Base-by-base conservation (phyloP, 345 rosid species). In the Camelina sativa region DNA sequence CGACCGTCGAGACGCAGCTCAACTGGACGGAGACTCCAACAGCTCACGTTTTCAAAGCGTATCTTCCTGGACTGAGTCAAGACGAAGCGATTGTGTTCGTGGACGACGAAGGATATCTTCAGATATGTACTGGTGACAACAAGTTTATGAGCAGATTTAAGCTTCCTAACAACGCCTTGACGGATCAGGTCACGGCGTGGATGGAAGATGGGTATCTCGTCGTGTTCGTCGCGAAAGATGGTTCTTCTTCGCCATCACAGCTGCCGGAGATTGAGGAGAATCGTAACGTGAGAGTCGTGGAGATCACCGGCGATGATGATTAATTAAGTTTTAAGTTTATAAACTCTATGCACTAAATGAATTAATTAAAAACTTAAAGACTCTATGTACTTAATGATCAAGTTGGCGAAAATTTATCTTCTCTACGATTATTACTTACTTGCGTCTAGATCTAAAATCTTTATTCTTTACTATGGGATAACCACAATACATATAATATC, bases 121-220 rank as follows among this genome's bases (percentile, higher is more conserved):
- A 79, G 75, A 79, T 79, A 46, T 79, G 78, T 38, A 69, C 67
- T 0, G 67, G 66, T 0, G 75, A 79, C 55, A 73, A 79, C 62
- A 79, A 79, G 5, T 79, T 79, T 62, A 79, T 73, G 82, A 79
- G 79, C 34, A 79, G 78, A 56, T 79, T 79, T 41, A 73, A 79
- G 48, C 78, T 79, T 56, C 72, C 82, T 4, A 57, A 48, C 0
- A 79, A 73, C 72, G 79, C 71, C 0, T 35, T 67, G 16, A 62
- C 20, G 5, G 79, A 79, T 69, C 82, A 79, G 50, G 79, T 79
- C 9, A 73, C 74, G 17, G 82, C 78, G 4, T 79, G 78, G 74
- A 79, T 79, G 78, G 82, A 79, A 11, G 62, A 67, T 11, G 79
- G 35, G 3, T 79, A 62, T 8, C 82, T 79, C 15, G 56, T 79